phyloP scores from a whole-genome alignment of 257 asterid species.

The Misopates orontium region DNA sequence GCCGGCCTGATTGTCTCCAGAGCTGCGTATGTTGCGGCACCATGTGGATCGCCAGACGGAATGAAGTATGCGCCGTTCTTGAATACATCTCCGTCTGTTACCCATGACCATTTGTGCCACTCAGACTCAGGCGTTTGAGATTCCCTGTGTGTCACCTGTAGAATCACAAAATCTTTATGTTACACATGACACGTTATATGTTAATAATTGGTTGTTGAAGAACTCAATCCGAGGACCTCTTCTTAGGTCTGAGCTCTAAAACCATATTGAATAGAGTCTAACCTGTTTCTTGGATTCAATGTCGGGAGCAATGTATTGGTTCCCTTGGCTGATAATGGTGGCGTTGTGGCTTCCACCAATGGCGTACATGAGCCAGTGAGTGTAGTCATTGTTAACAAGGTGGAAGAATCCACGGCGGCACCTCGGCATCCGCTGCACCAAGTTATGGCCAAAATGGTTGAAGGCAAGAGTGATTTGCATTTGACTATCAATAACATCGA shows the following conservation, averaged over 20 bases:
- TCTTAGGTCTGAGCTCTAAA: too few species aligned
- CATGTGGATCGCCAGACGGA: constrained; percentile 51
- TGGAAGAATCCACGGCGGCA: constrained; percentile 57
- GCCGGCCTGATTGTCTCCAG: constrained; percentile 35
- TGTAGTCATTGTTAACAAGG: constrained; percentile 61
- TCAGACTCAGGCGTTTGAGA: constrained; percentile 21
- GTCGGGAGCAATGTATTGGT: constrained; percentile 55
- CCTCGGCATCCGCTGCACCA: constrained; percentile 66
- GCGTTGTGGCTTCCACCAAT: constrained; percentile 62
- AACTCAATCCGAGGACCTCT: too few species aligned
- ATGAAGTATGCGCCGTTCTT: constrained; percentile 54
- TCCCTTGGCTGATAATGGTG: constrained; percentile 59
- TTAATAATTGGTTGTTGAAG: too few species aligned
- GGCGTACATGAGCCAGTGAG: constrained; percentile 70
- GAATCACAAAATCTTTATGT: too few species aligned
- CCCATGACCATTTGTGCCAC: constrained; percentile 59
- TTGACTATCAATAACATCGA: constrained; percentile 18
- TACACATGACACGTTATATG: too few species aligned
- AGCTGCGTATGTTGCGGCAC: constrained; percentile 20
- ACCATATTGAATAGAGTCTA: too few species aligned
- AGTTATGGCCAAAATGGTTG: constrained; percentile 54
- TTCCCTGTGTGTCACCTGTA: constrained; percentile 57
- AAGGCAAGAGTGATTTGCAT: constrained; percentile 67
- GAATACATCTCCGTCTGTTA: constrained; percentile 48
- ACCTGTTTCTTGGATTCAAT: neutral